phyloP scores from a whole-genome alignment of 257 asterid genomes.

The Perilla frutescens region DNA sequence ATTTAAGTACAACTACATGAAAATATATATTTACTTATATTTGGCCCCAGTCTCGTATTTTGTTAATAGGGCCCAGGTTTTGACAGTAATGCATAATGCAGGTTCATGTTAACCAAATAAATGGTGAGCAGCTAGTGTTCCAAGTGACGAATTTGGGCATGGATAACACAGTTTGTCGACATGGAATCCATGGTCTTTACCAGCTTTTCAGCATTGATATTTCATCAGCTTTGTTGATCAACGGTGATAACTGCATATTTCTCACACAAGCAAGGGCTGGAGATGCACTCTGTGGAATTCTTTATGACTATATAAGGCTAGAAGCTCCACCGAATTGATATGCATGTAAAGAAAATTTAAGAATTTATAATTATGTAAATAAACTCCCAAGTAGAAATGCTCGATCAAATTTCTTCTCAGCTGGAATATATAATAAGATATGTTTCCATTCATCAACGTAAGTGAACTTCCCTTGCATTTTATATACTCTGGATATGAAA shows the following conservation, averaged over 20 bases:
- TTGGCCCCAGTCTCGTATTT: too few species aligned
- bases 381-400: not conserved
- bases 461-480: too few species aligned
- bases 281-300: constrained; percentile 60
- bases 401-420: too few species aligned
- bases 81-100: constrained; percentile 14
- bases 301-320: constrained; percentile 57
- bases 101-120: constrained; percentile 56
- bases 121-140: constrained; percentile 48
- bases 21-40: too few species aligned
- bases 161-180: constrained; percentile 55
- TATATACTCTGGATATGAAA: too few species aligned
- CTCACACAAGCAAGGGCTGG: constrained; percentile 61
- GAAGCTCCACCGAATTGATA: constrained; percentile 51
- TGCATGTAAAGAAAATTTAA: not conserved
- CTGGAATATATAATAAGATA: too few species aligned
- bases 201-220: constrained; percentile 47
- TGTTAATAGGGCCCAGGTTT: too few species aligned
- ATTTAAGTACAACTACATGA: too few species aligned
- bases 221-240: constrained; percentile 39
- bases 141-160: constrained; percentile 51
- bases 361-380: not conserved
- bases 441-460: too few species aligned
- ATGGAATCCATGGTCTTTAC: constrained; percentile 63
- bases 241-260: constrained; percentile 53